Base-by-base conservation (phyloP, 2,329 filamentous ascomycete genomes). In the Ophiostoma angusticollis region DNA sequence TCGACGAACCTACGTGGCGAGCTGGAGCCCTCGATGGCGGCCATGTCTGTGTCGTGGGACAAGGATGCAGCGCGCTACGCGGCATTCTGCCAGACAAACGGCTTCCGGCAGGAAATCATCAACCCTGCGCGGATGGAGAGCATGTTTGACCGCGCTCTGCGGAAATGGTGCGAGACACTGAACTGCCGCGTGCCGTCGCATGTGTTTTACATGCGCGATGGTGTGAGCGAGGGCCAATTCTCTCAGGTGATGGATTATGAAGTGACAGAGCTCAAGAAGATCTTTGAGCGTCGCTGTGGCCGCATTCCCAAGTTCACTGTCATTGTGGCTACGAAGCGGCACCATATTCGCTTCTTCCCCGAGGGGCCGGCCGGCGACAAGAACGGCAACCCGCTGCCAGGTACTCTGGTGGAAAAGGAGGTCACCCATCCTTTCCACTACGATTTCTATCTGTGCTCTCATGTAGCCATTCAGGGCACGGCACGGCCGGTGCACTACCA, bases 311-410 rank as follows among this genome's bases (percentile, higher is more conserved):
- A 82, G 54, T 78, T 95, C 52, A 86, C 86, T 0, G 85, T 93
- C 9, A 74, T 94, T 29, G 72, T 96, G 32, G 87, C 84, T 1
- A 87, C 84, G 1, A 98, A 98, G 69, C 81, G 91, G 3, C 91
- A 98, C 49, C 89, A 95, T 52, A 78, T 94, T 38, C 82, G 91
- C 13, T 86, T 94, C 57, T 96, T 96, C 64, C 89, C 91, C 0
- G 69, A 74, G 34, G 27, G 28, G 4, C 39, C 24, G 16, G 31
- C 29, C 41, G 69, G 54, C 1, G 91, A 98, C 53, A 69, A 68
- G 35, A 93, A 93, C 47, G 72, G 68, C 25, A 98, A 96, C 52
- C 72, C 86, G 1, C 58, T 89, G 0, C 89, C 89, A 0, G 93
- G 91, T 3, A 93, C 84, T 0, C 56, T 98, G 1, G 78, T 98